Base-by-base conservation (phyloP, 2,329 filamentous ascomycete species). In the Colletotrichum tabaci region DNA sequence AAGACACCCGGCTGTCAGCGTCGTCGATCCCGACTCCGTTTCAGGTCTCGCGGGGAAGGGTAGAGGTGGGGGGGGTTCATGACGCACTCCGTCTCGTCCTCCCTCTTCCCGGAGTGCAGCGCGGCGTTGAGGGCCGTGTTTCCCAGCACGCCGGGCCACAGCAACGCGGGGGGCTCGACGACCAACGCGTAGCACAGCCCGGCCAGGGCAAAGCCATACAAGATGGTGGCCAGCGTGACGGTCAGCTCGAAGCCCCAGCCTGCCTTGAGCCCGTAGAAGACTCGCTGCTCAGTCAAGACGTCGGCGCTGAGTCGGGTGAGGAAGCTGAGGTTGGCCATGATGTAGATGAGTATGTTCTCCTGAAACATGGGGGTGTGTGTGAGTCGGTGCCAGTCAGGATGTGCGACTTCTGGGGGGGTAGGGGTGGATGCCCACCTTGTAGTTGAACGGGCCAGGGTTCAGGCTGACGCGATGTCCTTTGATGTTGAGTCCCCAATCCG, bases 121-220 rank as follows among this genome's bases (percentile, higher is more conserved):
- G 79, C 81, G 13, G 78, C 77, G 30, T 88, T 81, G 16, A 88
- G 76, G 0, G 85, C 84, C 0, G 83, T 83, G 67, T 86, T 87
- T 4, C 85, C 85, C 12, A 89, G 77, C 0, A 86, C 85, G 26
- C 84, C 83, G 0, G 87, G 87, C 86, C 87, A 89, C n/a, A 88
- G 80, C 79, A 88, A 84, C 1, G 81, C 80, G 2, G 84, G 81
- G 0, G 85, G 87, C 38, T 82, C 79, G 5, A 86, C 80, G 0
- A 89, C 82, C 74, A 85, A 83, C 1, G 82, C 80, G 13, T 82
- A 77, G 23, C 80, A 80, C 61, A 87, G 77, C 4, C 85, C 85
- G 0, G 87, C 86, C 44, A 87, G 77, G 6, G 85, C 85, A 62
- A 87, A 86, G 2, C 87, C 86, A 67, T 85, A 82, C 8, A 84